Evolutionary conservation across 805 yeast species (phyloP).

Genomic region (Aciculoconidium aculeatum): DNA sequence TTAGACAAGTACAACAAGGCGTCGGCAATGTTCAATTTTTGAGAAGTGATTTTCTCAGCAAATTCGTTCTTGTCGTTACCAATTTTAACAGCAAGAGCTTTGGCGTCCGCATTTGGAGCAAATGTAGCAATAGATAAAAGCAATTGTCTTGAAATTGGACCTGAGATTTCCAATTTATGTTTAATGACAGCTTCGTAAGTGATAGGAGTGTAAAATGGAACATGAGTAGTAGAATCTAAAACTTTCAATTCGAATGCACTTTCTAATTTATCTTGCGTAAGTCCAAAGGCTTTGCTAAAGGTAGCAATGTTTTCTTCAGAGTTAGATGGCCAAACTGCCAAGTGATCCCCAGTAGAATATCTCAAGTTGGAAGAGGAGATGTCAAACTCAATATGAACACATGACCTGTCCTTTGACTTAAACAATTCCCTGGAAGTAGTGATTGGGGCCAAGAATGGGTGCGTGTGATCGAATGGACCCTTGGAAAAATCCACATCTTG

Average conservation of each 20-base stretch:
- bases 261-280: slow-evolving; percentile 42
- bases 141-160: slow-evolving; percentile 88
- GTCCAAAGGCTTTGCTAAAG: slow-evolving; percentile 59
- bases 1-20: slow-evolving; percentile 56
- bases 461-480: slow-evolving; percentile 76
- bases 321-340: slow-evolving; percentile 93
- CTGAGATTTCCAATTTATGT: slow-evolving; percentile 84
- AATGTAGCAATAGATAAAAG: slow-evolving; percentile 68
- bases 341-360: slow-evolving; percentile 93
- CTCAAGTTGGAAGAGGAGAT: slow-evolving; percentile 65
- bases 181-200: slow-evolving; percentile 85
- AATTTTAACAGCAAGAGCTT: slow-evolving; percentile 43
- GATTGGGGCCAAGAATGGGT: slow-evolving; percentile 79
- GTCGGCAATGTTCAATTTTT: slow-evolving; percentile 71
- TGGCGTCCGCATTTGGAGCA: slow-evolving; percentile 65
- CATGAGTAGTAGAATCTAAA: slow-evolving; percentile 60
- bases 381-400: slow-evolving; percentile 89
- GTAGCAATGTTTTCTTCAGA: slow-evolving; percentile 66
- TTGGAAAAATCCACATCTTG: slow-evolving; percentile 30
- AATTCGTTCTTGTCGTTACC: slow-evolving; percentile 67
- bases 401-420: slow-evolving; percentile 56
- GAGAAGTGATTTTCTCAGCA: slow-evolving; percentile 55
- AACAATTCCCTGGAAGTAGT: slow-evolving; percentile 63
- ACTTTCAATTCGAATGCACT: slow-evolving; percentile 59
- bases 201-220: slow-evolving; percentile 73